These are phyloP conservation scores for Aspergillus bertholletiae DNA, from an alignment of 495 filamentous ascomycete species.

Conservation along the genomic window DNA sequence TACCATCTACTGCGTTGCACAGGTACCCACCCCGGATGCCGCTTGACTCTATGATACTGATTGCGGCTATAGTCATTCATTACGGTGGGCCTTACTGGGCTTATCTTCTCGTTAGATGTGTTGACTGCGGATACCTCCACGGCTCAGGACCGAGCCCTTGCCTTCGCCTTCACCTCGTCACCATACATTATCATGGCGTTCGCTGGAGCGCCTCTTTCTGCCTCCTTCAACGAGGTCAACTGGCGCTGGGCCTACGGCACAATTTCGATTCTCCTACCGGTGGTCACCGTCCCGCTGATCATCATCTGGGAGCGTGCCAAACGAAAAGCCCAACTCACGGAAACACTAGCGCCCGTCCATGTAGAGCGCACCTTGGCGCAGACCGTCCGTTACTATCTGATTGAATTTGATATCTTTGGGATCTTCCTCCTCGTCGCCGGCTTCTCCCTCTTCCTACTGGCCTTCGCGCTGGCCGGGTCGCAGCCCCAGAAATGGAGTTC, in stretches of 20 bases:
- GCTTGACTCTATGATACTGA: conserved; percentile 14
- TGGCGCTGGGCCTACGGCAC: conserved; percentile 60
- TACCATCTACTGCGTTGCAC: conserved; percentile 41
- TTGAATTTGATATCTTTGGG: conserved; percentile 38
- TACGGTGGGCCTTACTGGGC: conserved; percentile 44
- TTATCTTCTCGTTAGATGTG: conserved; percentile 56
- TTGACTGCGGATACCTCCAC: conserved; percentile 50
- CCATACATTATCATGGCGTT: conserved; percentile 52
- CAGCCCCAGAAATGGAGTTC: conserved; percentile 41
- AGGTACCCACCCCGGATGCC: conserved; percentile 24
- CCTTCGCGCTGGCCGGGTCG: conserved; percentile 21
- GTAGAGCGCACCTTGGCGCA: background rate
- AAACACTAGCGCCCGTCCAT: conserved; percentile 16
- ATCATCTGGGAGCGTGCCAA: conserved; percentile 27
- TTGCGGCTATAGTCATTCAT: conserved; percentile 47
- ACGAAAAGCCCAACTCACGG: conserved; percentile 45
- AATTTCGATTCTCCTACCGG: conserved; percentile 53
- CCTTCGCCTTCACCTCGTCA: conserved; percentile 48
- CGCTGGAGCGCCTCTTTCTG: background rate
- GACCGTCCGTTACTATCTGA: conserved; percentile 12
- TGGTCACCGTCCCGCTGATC: conserved; percentile 43
- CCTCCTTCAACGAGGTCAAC: background rate
- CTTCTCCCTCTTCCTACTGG: conserved; percentile 54
- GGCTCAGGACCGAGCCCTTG: conserved; percentile 51
- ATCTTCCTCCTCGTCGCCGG: conserved; percentile 52